Conservation (phyloP, 257 asterid genomes). For the Asclepias syriaca region DNA sequence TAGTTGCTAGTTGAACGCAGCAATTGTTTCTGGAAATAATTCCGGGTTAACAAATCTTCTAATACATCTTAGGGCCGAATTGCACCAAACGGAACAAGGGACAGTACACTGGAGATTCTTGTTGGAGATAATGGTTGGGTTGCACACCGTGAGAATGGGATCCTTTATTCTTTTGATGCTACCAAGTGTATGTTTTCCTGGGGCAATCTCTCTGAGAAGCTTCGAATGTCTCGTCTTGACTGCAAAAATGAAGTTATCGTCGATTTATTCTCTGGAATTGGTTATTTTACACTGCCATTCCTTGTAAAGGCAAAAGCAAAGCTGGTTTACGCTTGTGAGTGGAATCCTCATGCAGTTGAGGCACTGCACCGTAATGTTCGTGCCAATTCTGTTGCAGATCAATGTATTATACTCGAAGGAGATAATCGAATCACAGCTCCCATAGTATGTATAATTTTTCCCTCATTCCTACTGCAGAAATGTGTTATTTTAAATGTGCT, state of each 20-base stretch:
- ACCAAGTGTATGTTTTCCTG: constrained; percentile 98
- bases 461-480: too few relatives aligned
- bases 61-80: constrained; percentile 56
- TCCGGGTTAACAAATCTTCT: constrained; percentile 23
- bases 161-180: constrained; percentile 80
- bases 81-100: constrained; percentile 82
- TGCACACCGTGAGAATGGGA: constrained; percentile 88
- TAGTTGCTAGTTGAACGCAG: not conserved
- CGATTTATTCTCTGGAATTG: constrained; percentile 92
- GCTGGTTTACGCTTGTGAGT: constrained; percentile 91
- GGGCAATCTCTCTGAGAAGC: constrained; percentile 98
- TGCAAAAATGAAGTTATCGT: constrained; percentile 83
- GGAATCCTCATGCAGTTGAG: constrained; percentile 89
- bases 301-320: constrained; percentile 83
- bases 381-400: constrained; percentile 74
- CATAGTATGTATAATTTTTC: constrained; percentile 36
- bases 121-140: constrained; percentile 95
- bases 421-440: constrained; percentile 87
- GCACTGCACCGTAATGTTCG: constrained; percentile 72
- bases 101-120: constrained; percentile 86
- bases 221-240: constrained; percentile 67
- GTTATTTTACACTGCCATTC: constrained; percentile 94
- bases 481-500: too few relatives aligned
- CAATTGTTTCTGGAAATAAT: not conserved
- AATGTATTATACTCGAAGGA: constrained; percentile 80